Conservation (phyloP, 192 early-diverging fungal genomes). For the Anaeromyces robustus region DNA sequence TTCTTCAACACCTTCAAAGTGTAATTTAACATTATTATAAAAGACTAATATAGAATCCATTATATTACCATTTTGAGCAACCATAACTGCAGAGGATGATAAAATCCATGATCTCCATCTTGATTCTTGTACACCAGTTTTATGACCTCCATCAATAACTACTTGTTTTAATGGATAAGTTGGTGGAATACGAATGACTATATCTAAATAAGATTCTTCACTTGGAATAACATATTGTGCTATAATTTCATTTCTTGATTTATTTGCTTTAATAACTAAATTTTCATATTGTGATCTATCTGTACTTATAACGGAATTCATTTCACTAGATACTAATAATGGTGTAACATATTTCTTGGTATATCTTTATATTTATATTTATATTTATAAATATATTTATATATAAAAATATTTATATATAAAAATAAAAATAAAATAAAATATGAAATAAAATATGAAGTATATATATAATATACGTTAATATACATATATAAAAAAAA, state of each 20-base stretch:
- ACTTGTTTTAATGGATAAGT: constrained; percentile 22
- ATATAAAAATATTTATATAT: no score
- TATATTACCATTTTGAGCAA: constrained; percentile 61
- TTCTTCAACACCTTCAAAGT: constrained; percentile 94
- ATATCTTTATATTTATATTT: constrained; percentile 17
- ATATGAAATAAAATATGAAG: no score
- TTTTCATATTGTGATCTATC: constrained; percentile 33
- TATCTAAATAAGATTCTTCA: constrained; percentile 64
- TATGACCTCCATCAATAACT: constrained; percentile 15
- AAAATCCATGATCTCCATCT: constrained; percentile 32
- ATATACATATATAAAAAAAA: no score
- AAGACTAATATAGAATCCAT: constrained; percentile 65
- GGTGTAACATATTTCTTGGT: constrained; percentile 58
- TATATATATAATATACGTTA: no score
- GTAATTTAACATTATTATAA: constrained; percentile 70
- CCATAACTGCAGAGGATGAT: constrained; percentile 23
- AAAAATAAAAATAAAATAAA: no score
- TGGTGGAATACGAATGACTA: constrained; percentile 38
- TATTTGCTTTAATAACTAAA: constrained; percentile 45
- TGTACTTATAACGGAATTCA: constrained; percentile 27
- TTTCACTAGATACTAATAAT: constrained; percentile 38
- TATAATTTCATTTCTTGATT: constrained; percentile 45
- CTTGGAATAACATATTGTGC: constrained; percentile 43
- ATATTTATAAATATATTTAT: no score
- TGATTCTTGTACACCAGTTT: constrained; percentile 24